These are phyloP conservation scores for Ilex asprella DNA, from an alignment of 257 asterid genomes.

Conservation along the genomic window DNA sequence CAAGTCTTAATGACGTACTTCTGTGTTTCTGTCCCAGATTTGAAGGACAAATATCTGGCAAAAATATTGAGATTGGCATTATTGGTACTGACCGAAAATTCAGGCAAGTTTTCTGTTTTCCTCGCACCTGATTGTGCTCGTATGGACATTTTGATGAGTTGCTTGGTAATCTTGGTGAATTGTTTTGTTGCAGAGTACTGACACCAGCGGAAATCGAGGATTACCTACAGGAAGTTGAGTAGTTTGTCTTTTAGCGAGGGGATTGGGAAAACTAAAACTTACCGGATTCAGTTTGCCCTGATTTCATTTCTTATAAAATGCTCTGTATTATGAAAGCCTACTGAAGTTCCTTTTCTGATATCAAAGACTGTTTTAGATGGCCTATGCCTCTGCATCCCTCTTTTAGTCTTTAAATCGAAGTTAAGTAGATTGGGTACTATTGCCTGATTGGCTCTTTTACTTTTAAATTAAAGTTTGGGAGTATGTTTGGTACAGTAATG, in stretches of 20 bases:
- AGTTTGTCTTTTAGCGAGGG: conserved; percentile 5
- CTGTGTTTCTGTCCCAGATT: conserved; percentile 39
- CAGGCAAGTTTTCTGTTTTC: conserved; percentile 33
- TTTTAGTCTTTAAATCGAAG: too few species aligned
- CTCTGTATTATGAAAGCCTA: too few species aligned
- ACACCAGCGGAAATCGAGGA: conserved; percentile 92
- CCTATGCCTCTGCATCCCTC: too few species aligned
- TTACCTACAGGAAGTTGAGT: conserved; percentile 91
- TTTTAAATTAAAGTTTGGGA: too few species aligned
- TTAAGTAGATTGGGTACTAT: too few species aligned
- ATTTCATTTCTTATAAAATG: too few species aligned
- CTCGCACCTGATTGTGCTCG: neutral
- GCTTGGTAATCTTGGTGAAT: conserved; percentile 6
- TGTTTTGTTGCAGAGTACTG: conserved; percentile 57
- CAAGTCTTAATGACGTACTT: neutral
- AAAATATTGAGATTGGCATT: conserved; percentile 94
- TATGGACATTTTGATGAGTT: neutral
- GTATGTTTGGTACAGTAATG: too few species aligned
- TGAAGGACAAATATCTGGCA: conserved; percentile 95
- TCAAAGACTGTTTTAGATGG: too few species aligned
- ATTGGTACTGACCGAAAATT: conserved; percentile 80
- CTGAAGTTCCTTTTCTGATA: too few species aligned
- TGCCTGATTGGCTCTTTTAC: too few species aligned
- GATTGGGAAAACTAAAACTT: too few species aligned
- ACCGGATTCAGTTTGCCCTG: too few species aligned